phyloP scores from a whole-genome alignment of 345 rosid genomes.

The Camelina laxa region DNA sequence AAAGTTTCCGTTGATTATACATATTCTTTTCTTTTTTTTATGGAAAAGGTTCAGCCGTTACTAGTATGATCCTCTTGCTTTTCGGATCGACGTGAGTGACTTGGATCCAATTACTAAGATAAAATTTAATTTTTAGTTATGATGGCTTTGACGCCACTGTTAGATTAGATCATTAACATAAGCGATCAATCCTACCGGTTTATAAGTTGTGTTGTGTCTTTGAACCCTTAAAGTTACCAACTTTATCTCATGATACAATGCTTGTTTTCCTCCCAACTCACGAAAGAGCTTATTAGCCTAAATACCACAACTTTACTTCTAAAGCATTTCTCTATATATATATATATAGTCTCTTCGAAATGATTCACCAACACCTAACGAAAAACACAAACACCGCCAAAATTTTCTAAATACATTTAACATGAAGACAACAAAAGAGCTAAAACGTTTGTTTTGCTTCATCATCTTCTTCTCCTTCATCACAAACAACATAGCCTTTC shows the following conservation, averaged over 20 bases:
- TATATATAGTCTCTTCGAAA: slow-evolving; percentile 18
- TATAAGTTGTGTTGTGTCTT: background rate
- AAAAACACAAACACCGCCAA: background rate
- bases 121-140: background rate
- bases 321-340: slow-evolving; percentile 1
- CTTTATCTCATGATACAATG: background rate
- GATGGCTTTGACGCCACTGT: slow-evolving; percentile 1
- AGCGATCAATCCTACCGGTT: background rate
- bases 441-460: slow-evolving; percentile 13
- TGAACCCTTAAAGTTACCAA: background rate
- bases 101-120: background rate
- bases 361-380: slow-evolving; percentile 32
- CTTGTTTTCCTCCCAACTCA: background rate
- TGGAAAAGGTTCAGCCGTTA: background rate
- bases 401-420: background rate
- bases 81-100: background rate
- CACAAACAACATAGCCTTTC: slow-evolving; percentile 35
- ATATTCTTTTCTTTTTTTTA: too few relatives aligned
- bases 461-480: slow-evolving; percentile 23
- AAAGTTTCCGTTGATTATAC: slow-evolving; percentile 1
- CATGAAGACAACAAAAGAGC: slow-evolving; percentile 32
- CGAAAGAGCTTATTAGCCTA: background rate
- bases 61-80: slow-evolving; percentile 3
- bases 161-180: slow-evolving; percentile 7
- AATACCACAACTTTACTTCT: background rate